phyloP scores from a whole-genome alignment of 2,329 filamentous ascomycete genomes.

The Fusarium xyrophilum region DNA sequence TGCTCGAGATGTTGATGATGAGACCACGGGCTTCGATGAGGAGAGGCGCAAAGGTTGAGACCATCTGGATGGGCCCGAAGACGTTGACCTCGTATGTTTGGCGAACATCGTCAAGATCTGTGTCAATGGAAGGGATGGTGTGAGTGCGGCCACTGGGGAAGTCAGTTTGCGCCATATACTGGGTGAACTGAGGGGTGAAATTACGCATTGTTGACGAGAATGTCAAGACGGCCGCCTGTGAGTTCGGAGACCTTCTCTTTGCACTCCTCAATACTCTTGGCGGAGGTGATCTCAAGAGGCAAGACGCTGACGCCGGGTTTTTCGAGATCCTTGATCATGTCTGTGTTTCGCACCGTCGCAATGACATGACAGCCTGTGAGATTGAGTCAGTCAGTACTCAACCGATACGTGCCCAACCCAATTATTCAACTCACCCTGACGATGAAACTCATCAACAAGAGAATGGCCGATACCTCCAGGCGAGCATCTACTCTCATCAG shows the following conservation, averaged over 20 bases:
- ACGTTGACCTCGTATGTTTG: constrained; percentile 64
- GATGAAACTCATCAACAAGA: constrained; percentile 60
- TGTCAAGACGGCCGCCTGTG: constrained; percentile 61
- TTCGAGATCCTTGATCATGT: constrained; percentile 56
- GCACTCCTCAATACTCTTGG: constrained; percentile 58
- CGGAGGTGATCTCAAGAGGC: constrained; percentile 60
- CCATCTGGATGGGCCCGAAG: constrained; percentile 64
- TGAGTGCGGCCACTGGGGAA: constrained; percentile 57
- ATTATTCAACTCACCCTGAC: constrained; percentile 49
- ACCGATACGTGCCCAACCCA: fast-evolving
- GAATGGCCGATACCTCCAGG: constrained; percentile 66
- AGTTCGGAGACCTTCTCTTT: constrained; percentile 55
- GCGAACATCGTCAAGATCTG: constrained; percentile 60
- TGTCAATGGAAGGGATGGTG: constrained; percentile 59
- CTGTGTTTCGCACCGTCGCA: constrained; percentile 60
- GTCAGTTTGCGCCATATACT: neutral
- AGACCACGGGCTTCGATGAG: constrained; percentile 59
- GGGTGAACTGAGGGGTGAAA: constrained; percentile 13
- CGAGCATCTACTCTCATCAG: constrained; percentile 55
- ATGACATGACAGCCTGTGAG: constrained; percentile 56
- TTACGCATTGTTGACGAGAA: constrained; percentile 67
- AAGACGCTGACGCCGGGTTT: constrained; percentile 58
- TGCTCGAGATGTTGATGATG: constrained; percentile 63
- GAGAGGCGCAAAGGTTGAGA: constrained; percentile 56
- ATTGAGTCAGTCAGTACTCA: neutral